Evolutionary conservation across 1,284 basidiomycete genomes (phyloP), one percentile per base, ranked within the genome.

Genomic region (Vanrija sp.): DNA sequence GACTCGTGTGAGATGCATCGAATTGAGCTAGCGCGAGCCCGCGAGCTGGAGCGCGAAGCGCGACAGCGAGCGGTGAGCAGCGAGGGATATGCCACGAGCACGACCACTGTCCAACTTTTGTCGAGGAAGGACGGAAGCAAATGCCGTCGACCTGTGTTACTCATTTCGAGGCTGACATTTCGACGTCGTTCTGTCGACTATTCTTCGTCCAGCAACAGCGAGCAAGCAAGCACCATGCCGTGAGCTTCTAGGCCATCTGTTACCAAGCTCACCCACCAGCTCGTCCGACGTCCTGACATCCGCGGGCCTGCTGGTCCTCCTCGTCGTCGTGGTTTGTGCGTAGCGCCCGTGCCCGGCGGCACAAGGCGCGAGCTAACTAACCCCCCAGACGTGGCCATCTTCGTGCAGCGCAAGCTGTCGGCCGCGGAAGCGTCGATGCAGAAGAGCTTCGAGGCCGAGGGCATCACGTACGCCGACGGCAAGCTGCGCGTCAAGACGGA

Each of bases 241-340:
- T 35, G 44, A 46, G 25, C 35, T 16, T 3, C 22, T 16, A 27
- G 14, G 19, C n/a, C 8, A n/a, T 27, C 22, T 38, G 45, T 18
- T 10, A 35, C 37, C 8, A 4, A 66, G 51, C 16, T 68, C 61
- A 57, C 66, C 67, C 24, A 64, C 68, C 43, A 55, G 66, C 45
- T 66, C 66, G 5, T 63, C 72, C 14, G 45, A 54, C 6, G 27
- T 69, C 20, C 50, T 31, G 31, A 31, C 31, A 9, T 31, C 31
- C 15, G 31, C 31, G 31, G 31, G 31, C 15, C 31, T 67, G 16
- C 60, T 74, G 23, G 48, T 61, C 36, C 50, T 68, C 49, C 68
- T 72, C 56, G 53, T 69, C 39, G 66, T 57, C 37, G 62, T 63
- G 12, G 66, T 68, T 24, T 67, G 72, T 72, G 52, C 58, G 70